Conservation (phyloP, 2,329 filamentous ascomycete species). For the Aspergillus terreus region DNA sequence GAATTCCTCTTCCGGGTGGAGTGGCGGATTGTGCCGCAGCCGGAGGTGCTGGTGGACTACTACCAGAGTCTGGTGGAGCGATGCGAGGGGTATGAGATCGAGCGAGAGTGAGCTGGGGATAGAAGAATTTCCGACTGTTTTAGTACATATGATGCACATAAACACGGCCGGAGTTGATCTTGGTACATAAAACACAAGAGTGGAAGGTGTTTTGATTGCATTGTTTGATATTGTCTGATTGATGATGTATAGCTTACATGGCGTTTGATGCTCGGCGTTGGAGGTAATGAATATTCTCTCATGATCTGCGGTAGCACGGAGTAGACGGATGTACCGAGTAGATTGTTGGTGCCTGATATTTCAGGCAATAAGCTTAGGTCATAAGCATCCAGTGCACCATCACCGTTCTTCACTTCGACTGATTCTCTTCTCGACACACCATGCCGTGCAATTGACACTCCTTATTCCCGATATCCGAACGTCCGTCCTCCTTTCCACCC, state of each 20-base stretch:
- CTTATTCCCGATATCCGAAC: background rate
- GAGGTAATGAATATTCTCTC: background rate
- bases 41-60: slow-evolving; percentile 89
- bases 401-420: background rate
- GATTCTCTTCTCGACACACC: background rate
- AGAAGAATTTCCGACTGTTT: slow-evolving; percentile 7
- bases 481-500: background rate
- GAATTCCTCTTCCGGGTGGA: slow-evolving; percentile 91
- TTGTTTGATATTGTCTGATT: background rate
- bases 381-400: slow-evolving; percentile 17
- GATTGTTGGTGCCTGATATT: background rate
- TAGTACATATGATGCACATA: slow-evolving; percentile 12
- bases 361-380: slow-evolving; percentile 15
- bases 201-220: background rate
- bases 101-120: slow-evolving; percentile 22
- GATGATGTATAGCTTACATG: background rate
- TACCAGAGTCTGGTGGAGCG: slow-evolving; percentile 79
- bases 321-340: background rate
- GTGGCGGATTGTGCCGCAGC: slow-evolving; percentile 95
- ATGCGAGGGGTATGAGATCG: slow-evolving; percentile 57
- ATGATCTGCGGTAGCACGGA: background rate
- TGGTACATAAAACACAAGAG: slow-evolving; percentile 10
- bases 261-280: slow-evolving; percentile 3
- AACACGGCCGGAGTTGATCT: slow-evolving; percentile 16
- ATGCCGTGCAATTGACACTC: background rate